These are phyloP conservation scores for Chenopodium quinoa DNA, from an alignment of 148 eudicot species.

Conservation along the genomic window DNA sequence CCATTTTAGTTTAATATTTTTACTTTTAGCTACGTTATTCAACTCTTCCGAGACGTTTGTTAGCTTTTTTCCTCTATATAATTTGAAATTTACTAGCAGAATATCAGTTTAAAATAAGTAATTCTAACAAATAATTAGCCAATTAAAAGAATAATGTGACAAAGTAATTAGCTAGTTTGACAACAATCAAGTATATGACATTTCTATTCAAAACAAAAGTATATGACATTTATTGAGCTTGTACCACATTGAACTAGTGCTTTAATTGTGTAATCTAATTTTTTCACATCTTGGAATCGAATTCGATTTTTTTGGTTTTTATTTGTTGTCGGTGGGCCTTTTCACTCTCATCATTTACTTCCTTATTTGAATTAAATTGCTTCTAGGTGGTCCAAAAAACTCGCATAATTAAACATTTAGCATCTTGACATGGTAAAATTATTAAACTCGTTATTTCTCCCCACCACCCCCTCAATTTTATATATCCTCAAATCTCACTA, in stretches of 20 bases:
- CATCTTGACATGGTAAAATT: neutral
- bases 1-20: no score
- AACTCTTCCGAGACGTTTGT: no score
- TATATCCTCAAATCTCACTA: neutral
- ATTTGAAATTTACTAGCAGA: no score
- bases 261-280: neutral
- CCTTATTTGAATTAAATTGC: neutral
- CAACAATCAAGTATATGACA: no score
- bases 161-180: no score
- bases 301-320: neutral
- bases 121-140: no score
- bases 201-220: no score
- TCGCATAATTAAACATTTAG: neutral
- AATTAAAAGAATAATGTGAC: no score
- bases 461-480: neutral
- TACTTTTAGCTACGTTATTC: no score
- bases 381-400: neutral
- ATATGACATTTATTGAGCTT: neutral
- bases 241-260: neutral
- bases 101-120: no score
- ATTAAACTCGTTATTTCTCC: neutral
- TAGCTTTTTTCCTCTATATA: no score
- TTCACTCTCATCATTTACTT: constrained; percentile 2
- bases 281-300: neutral
- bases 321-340: constrained; percentile 13